phyloP scores from a whole-genome alignment of 139 green algal species.

The Tetraselmis striata region DNA sequence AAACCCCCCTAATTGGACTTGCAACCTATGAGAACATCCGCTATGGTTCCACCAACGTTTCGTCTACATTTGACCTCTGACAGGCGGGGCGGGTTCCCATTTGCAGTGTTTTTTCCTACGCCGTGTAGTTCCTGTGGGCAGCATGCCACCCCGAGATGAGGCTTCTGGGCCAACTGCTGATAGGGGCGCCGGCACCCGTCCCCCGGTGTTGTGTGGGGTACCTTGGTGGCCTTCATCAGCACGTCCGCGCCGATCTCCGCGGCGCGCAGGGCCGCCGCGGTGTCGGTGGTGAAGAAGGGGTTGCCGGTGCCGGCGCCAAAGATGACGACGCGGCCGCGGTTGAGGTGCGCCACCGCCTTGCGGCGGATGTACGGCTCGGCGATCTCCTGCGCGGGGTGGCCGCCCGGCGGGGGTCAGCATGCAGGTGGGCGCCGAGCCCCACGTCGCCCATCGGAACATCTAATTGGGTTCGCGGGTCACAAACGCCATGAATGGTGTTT shows the following conservation, averaged over 20 bases:
- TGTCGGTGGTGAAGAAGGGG: conserved; percentile 99
- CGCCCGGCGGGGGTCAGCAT: not conserved
- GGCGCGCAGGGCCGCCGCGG: conserved; percentile 85
- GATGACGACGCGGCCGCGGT: conserved; percentile 91
- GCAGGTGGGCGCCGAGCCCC: too few species aligned
- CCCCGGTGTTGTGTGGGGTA: too few species aligned
- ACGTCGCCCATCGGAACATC: too few species aligned
- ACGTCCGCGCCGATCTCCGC: conserved; percentile 90
- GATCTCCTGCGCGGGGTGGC: conserved; percentile 54
- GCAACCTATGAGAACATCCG: not conserved
- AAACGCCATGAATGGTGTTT: conserved; percentile 15
- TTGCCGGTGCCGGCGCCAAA: conserved; percentile 94
- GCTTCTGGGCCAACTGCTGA: not conserved
- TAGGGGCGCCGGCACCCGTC: too few species aligned
- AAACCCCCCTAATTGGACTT: not conserved
- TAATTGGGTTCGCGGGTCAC: too few species aligned
- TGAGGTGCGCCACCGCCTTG: conserved; percentile 87
- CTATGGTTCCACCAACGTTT: not conserved
- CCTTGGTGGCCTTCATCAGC: conserved; percentile 91
- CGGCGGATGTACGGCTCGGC: conserved; percentile 97
- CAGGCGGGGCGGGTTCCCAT: not conserved
- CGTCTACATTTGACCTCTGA: not conserved
- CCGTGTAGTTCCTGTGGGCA: too few species aligned
- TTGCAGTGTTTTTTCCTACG: not conserved
- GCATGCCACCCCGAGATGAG: not conserved